Evolutionary conservation across 805 yeast species (phyloP).

Genomic region (Candida ascalaphidarum): DNA sequence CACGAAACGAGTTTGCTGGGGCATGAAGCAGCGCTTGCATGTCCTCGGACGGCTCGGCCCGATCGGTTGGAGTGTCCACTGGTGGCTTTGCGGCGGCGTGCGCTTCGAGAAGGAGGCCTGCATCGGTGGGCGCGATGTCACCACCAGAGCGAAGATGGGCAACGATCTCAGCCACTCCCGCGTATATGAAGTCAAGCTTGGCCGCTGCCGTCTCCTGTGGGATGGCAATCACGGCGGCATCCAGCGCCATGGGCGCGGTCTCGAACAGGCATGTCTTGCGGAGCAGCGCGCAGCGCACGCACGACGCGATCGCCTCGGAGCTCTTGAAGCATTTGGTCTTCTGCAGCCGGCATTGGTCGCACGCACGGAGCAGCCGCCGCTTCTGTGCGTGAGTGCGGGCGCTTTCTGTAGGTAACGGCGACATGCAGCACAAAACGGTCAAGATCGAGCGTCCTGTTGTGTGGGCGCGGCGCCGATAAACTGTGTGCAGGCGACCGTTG

Average conservation of each 20-base stretch:
- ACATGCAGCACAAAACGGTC: too few relatives aligned
- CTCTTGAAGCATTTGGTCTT: slow-evolving; percentile 58
- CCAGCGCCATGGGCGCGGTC: slow-evolving; percentile 3
- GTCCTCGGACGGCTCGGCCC: too few relatives aligned
- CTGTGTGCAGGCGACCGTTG: too few relatives aligned
- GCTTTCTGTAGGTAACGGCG: too few relatives aligned
- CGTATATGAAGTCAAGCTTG: slow-evolving; percentile 23
- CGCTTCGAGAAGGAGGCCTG: too few relatives aligned
- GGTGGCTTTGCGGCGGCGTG: too few relatives aligned
- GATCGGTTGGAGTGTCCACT: too few relatives aligned
- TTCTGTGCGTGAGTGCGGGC: slow-evolving; percentile 8
- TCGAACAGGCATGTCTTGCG: slow-evolving; percentile 46
- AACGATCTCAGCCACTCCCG: slow-evolving; percentile 27
- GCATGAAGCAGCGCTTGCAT: too few relatives aligned
- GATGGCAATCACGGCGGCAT: neutral
- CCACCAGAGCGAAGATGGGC: slow-evolving; percentile 6
- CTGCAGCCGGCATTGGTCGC: slow-evolving; percentile 46
- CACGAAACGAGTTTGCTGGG: slow-evolving; percentile 26
- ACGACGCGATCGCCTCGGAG: slow-evolving; percentile 33
- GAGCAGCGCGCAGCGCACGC: slow-evolving; percentile 52
- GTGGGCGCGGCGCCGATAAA: too few relatives aligned
- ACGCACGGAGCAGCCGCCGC: slow-evolving; percentile 43
- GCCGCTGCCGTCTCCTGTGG: too few relatives aligned
- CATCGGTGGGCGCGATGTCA: neutral
- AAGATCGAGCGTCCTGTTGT: neutral